A percentile compares a stretch with the other conserved stretches of the same genome.
phyloP scores from a whole-genome alignment of 176 grass and related monocot genomes.

The Alopecurus myosuroides region DNA sequence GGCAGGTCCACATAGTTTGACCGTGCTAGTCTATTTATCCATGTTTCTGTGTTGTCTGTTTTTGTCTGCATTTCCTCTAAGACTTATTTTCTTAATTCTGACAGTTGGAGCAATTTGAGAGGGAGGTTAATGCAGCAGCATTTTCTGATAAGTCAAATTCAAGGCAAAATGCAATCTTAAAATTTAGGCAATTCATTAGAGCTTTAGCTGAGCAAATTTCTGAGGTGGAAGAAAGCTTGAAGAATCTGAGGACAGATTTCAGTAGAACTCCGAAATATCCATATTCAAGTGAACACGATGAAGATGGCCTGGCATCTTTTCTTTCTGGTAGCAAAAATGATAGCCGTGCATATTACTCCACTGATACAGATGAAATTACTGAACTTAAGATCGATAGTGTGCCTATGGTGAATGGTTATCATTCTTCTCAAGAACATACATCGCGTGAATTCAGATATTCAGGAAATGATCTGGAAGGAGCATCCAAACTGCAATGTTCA shows the following conservation, averaged over 20 bases:
- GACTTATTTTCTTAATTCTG: constrained; percentile 21
- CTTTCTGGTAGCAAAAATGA: constrained; percentile 44
- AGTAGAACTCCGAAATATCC: constrained; percentile 43
- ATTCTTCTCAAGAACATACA: constrained; percentile 20
- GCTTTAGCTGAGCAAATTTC: constrained; percentile 68
- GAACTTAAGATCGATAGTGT: constrained; percentile 51
- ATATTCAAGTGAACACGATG: constrained; percentile 61
- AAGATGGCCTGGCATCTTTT: constrained; percentile 66
- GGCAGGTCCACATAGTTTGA: constrained; percentile 55
- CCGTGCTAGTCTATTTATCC: not conserved
- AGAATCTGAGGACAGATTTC: constrained; percentile 33
- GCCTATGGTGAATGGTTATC: constrained; percentile 35
- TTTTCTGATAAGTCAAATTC: constrained; percentile 71
- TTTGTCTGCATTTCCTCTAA: constrained; percentile 21
- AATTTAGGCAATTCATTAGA: constrained; percentile 80
- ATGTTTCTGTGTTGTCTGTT: constrained; percentile 3
- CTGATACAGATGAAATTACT: constrained; percentile 51
- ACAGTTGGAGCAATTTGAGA: constrained; percentile 89
- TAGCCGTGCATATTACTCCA: constrained; percentile 27
- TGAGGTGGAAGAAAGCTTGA: constrained; percentile 52
- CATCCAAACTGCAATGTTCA: constrained; percentile 13
- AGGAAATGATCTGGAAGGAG: constrained; percentile 35
- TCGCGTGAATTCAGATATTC: constrained; percentile 34
- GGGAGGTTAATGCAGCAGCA: constrained; percentile 67
- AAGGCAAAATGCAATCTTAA: constrained; percentile 80